Evolutionary conservation across 1,139 yeast species (phyloP).

Genomic region (Tardiomyces blankii): DNA sequence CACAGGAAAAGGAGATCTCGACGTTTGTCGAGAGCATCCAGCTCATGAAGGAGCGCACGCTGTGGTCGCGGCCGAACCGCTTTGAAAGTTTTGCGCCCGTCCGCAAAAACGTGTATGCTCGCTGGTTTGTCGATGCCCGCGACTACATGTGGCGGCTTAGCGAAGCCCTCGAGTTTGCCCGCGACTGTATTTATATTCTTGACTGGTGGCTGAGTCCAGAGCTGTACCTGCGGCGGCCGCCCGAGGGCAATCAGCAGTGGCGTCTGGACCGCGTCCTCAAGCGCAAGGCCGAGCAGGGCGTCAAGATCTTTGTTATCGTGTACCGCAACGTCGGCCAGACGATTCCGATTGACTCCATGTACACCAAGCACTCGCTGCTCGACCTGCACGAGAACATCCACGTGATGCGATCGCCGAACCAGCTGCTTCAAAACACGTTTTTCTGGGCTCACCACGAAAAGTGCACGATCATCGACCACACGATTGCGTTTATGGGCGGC

Average conservation of each 20-base stretch:
- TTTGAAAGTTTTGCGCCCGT: conserved; percentile 92
- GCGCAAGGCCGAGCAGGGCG: conserved; percentile 89
- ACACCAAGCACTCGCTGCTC: conserved; percentile 87
- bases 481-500: conserved; percentile 89
- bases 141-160: conserved; percentile 97
- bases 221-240: conserved; percentile 82
- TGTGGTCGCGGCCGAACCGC: conserved; percentile 66
- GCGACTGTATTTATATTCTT: conserved; percentile 86
- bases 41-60: conserved; percentile 54
- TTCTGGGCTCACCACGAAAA: conserved; percentile 99
- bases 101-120: conserved; percentile 74
- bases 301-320: conserved; percentile 84
- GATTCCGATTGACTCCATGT: conserved; percentile 85
- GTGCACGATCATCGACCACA: conserved; percentile 74
- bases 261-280: conserved; percentile 81
- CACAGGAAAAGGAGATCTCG: conserved; percentile 56
- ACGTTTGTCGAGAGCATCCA: conserved; percentile 70
- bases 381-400: conserved; percentile 80
- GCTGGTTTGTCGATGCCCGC: conserved; percentile 94
- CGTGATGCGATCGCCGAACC: conserved; percentile 92
- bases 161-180: conserved; percentile 86
- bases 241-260: conserved; percentile 91
- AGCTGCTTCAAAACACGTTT: conserved; percentile 80
- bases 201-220: conserved; percentile 99
- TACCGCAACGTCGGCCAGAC: conserved; percentile 92